Conservation (phyloP, 805 yeast species). For the Metschnikowia borealis region DNA sequence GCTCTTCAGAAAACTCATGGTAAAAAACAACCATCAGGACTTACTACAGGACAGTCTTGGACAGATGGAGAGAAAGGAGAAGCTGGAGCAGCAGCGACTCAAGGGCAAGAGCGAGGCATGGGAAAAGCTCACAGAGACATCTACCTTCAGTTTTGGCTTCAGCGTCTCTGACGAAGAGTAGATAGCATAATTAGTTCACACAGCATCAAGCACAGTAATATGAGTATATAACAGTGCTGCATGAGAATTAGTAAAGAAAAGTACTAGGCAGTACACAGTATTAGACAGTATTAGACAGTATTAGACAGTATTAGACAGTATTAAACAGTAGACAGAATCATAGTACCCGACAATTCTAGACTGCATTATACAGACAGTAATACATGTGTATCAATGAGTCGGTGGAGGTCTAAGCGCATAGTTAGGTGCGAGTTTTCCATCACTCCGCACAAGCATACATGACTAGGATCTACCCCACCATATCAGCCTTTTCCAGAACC, state of each 20-base stretch:
- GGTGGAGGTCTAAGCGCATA: background rate
- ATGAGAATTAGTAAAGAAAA: too few species aligned
- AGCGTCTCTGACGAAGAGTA: slow-evolving; percentile 13
- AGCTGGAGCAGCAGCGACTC: slow-evolving; percentile 21
- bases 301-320: too few species aligned
- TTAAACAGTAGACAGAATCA: too few species aligned
- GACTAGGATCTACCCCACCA: background rate
- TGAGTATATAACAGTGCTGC: background rate
- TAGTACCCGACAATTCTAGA: too few species aligned
- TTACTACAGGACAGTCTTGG: slow-evolving; percentile 31
- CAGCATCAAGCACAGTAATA: background rate
- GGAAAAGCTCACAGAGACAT: slow-evolving; percentile 39
- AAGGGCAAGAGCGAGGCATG: slow-evolving; percentile 48
- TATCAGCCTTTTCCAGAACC: background rate
- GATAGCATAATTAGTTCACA: background rate
- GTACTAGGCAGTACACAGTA: too few species aligned
- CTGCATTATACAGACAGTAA: too few species aligned
- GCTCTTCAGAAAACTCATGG: slow-evolving; percentile 51
- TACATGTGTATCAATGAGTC: too few species aligned
- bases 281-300: too few species aligned
- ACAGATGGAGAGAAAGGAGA: slow-evolving; percentile 32
- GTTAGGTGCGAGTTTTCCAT: background rate
- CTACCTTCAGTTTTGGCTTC: slow-evolving; percentile 31
- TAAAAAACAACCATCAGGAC: slow-evolving; percentile 32
- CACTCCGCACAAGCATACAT: background rate